Evolutionary conservation across 306 rosid genomes (phyloP).

Genomic region (Urtica urens): DNA sequence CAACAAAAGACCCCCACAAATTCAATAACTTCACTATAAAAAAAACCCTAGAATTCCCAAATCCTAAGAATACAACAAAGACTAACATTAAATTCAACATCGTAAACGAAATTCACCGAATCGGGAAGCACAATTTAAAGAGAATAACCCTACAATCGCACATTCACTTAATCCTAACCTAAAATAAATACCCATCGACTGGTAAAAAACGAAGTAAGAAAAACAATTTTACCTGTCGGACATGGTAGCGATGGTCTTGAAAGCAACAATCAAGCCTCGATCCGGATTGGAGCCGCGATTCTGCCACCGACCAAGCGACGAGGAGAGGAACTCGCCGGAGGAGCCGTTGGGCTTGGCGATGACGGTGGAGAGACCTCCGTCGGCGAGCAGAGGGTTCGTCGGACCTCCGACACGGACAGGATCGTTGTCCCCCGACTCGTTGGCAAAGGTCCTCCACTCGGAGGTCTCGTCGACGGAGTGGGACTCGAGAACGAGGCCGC

Average conservation of each 20-base stretch:
- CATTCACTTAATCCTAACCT: too few species aligned
- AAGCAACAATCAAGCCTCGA: constrained; percentile 74
- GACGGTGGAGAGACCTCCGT: constrained; percentile 84
- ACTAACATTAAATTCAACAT: too few species aligned
- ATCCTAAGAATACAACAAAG: too few species aligned
- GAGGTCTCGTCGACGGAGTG: constrained; percentile 92
- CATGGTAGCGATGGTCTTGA: constrained; percentile 91
- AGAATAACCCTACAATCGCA: too few species aligned
- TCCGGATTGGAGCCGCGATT: constrained; percentile 89
- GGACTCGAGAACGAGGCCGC: constrained; percentile 81
- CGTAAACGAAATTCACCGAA: too few species aligned
- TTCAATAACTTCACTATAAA: background rate
- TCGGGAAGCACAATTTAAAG: too few species aligned
- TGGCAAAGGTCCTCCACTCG: constrained; percentile 89
- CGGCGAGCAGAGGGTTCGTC: constrained; percentile 65
- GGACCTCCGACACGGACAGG: constrained; percentile 97
- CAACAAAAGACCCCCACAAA: background rate
- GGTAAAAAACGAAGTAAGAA: too few species aligned
- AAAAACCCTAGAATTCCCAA: background rate
- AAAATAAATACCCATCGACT: too few species aligned
- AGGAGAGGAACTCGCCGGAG: constrained; percentile 66
- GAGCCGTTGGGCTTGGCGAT: constrained; percentile 82
- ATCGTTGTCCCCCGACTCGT: constrained; percentile 92
- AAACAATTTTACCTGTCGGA: constrained; percentile 55
- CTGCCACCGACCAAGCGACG: constrained; percentile 95